These are phyloP conservation scores for Calophaca sinica DNA, from an alignment of 306 rosid species.

Conservation along the genomic window DNA sequence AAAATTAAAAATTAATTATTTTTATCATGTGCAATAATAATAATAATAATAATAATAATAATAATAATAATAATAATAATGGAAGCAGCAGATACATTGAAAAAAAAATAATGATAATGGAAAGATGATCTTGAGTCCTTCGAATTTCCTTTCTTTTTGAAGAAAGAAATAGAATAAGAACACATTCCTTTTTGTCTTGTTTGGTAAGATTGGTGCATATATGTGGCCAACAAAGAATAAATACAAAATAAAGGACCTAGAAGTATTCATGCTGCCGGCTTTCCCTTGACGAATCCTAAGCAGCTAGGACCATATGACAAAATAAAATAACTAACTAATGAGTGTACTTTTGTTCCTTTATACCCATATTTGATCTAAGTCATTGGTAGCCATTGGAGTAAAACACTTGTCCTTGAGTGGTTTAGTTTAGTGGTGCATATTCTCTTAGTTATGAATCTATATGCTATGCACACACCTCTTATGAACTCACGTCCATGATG, in stretches of 20 bases:
- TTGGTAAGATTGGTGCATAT: conserved; percentile 45
- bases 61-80: too few species aligned
- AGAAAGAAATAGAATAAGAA: conserved; percentile 50
- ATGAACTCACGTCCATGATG: too few species aligned
- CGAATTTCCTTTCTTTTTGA: conserved; percentile 15
- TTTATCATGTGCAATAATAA: too few species aligned
- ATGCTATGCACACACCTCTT: not conserved
- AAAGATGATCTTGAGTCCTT: conserved; percentile 42
- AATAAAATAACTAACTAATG: not conserved
- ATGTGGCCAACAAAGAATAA: conserved; percentile 48
- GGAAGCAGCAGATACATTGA: conserved; percentile 26
- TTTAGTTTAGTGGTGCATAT: not conserved
- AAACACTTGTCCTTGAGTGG: conserved; percentile 22
- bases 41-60: too few species aligned
- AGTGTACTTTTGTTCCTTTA: conserved; percentile 37
- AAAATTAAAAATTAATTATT: too few species aligned
- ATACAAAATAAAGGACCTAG: conserved; percentile 36
- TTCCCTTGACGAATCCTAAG: conserved; percentile 45
- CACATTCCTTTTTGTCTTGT: conserved; percentile 49
- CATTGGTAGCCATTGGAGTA: conserved; percentile 17
- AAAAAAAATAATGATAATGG: conserved; percentile 38
- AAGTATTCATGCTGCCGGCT: conserved; percentile 47
- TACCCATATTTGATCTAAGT: conserved; percentile 6
- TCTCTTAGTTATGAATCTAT: not conserved
- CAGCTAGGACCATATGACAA: conserved; percentile 42